Base-by-base conservation (phyloP, 2,329 filamentous ascomycete genomes). In the Thielaviopsis punctulata region DNA sequence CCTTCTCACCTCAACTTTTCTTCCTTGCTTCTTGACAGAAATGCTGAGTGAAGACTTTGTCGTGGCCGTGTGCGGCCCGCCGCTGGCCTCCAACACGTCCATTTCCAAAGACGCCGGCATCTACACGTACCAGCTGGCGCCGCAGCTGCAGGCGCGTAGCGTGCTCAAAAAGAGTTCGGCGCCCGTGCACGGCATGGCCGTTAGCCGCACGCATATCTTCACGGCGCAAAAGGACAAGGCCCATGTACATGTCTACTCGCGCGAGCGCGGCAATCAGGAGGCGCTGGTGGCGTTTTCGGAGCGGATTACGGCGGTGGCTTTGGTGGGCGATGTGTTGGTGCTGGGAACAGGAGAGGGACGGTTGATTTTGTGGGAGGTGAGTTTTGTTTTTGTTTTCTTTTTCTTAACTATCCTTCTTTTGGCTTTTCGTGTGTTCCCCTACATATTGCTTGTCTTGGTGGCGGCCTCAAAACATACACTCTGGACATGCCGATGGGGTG, bases 161-260 rank as follows among this genome's bases (percentile, higher is more conserved):
- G 76, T 82, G 47, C 89, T 92, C 74, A 96, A 95, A 73, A 96
- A 95, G 69, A 94, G 86, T 70, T 84, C 86, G 15, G 80, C 82
- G n/a, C 75, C 82, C 23, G 71, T 75, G 54, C 86, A 90, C 65
- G 83, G 86, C 59, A 70, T 98, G 52, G 89, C 87, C 25, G 75
- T 89, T 59, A 93, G 76, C 65, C 72, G 77, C 45, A 82, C 82
- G 19, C 92, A 98, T 64, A 74, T 96, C 46, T 98, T 95, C 64
- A 84, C 89, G 3, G 90, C 87, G 3, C 92, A 98, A 65, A 76
- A 84, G 48, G 88, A 89, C 58, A 96, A 95, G 66, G 86, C 88
- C 0, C 85, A 94, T 43, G 76, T 98, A 1, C 86, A 96, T 67
- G 87, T 98, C 52, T 98, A 96, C 67, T 89, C 78, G 54, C 77